Evolutionary conservation across 2,329 filamentous ascomycete species (phyloP), one percentile per base, ranked within the genome.

Genomic region (Pseudogymnoascus pannorum): DNA sequence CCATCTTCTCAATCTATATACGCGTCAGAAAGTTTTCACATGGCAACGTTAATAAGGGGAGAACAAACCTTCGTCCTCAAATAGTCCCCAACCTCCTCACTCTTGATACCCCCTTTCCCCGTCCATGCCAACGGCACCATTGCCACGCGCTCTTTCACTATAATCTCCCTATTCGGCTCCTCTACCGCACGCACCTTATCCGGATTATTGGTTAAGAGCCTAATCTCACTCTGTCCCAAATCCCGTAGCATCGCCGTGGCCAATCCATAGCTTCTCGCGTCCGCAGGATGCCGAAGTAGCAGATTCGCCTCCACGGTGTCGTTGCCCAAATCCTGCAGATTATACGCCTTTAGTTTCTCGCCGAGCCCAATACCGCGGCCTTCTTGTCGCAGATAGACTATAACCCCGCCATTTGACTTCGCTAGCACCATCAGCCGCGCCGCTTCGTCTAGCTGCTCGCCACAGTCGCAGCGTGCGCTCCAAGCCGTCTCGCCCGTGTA

Each of bases 401-500:
- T 96, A 60, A 96, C 92, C 31, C 94, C 94, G n/a, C 92, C 92
- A 1, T 80, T 78, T 1, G 82, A 68, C 79, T 79, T 72, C 9
- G 85, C 87, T 26, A 92, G 78, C n/a, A 88, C 88, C 94, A 99
- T 99, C 1, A 99, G 78, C 24, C 94, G 84, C 1, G 93, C 94
- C 1, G 94, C 94, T 77, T 99, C 94, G 73, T 99, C 94, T 2
- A 99, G 82, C 74, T 99, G 94, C 76, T 99, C 94, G 61, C 94
- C 94, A 73, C 94, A 99, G 76, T 99, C 94, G 77, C 94, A 99
- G 26, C 94, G 87, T 35, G 94, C 93, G 6, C 92, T 97, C 94
- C 94, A 97, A 0, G 95, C 93, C 0, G 94, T 99, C 79, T 99
- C 94, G 63, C 94, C 94, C 0, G 94, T 99, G 75, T 99, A 99